Base-by-base conservation (phyloP, 1,139 yeast genomes). In the Yamadazyma oceani region DNA sequence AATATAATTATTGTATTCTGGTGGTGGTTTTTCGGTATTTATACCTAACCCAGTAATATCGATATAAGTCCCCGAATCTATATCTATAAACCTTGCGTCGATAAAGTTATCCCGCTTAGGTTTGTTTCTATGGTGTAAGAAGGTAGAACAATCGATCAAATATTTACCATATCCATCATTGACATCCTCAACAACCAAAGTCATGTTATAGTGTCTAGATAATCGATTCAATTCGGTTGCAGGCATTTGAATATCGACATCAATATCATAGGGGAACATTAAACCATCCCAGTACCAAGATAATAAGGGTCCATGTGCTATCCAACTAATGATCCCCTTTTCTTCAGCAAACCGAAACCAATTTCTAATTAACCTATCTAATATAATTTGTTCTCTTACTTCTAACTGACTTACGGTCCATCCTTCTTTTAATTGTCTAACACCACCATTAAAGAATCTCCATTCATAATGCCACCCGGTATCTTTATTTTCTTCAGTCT, bases 231-330 rank as follows among this genome's bases (percentile, higher is more conserved):
- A 53, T 42, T 65, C 68, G 7, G 58, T 50, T 17, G 59, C 51
- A 9, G 69, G 69, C 67, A 64, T 64, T 48, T 64, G 70, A 23
- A 64, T 60, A 46, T 64, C 70, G 35, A 59, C 57, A 43, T 64
- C 69, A 25, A 55, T 53, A 49, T 64, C 69, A 50, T 59, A 64
- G 5, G 70, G 70, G 44, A 64, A 63, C 56, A 57, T 53, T 35
- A 63, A 45, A 3, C 69, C 69, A 46, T 64, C 59, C 68, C 69
- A 63, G 38, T 61, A 60, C 69, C 69, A 64, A 6, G 70, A 57
- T 34, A 75, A 56, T 32, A 75, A 55, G 1, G 78, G 68, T 5
- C 80, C 80, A 51, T 75, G 80, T 2, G 79, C 78, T 24, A 74
- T 59, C 67, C 78, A 72, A n/a, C 74, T 60, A 4, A 62, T 57